Conservation (phyloP, 2,329 filamentous ascomycete species). For the Daldinia sp. region DNA sequence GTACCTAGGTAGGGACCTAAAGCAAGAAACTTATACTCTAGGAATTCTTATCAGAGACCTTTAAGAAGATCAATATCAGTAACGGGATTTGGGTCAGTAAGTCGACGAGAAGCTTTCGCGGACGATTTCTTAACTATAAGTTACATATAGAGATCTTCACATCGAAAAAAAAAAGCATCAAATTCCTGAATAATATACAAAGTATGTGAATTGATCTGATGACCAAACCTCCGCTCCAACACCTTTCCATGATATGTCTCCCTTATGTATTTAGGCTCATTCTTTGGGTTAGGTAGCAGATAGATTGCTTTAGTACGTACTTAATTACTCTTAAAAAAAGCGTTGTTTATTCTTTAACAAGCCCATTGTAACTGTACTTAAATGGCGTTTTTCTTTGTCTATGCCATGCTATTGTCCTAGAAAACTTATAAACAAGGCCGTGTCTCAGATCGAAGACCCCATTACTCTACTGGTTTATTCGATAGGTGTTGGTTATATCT, state of each 20-base stretch:
- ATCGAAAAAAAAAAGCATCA: not conserved
- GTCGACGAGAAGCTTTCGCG: no score
- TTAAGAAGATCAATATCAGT: no score
- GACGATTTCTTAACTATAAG: no score
- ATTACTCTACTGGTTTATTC: not conserved
- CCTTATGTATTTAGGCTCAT: not conserved
- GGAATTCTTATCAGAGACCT: no score
- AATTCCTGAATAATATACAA: no score
- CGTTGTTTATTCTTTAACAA: not conserved
- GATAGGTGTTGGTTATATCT: not conserved
- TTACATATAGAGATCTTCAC: no score
- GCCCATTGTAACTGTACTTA: not conserved
- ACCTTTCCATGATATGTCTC: not conserved
- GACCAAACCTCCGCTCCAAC: not conserved
- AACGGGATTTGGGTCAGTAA: no score
- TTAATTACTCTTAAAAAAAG: not conserved
- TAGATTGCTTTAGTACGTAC: not conserved
- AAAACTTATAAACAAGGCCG: not conserved
- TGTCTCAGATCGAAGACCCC: not conserved
- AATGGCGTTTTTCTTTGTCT: not conserved
- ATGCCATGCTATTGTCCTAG: not conserved
- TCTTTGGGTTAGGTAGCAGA: not conserved
- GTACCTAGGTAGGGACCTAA: no score
- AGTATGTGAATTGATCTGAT: not conserved
- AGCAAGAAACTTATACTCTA: no score